A percentile compares a stretch with the other conserved stretches of the same genome.
Evolutionary conservation across 306 rosid genomes (phyloP).

Genomic region (Carpinus viminea): DNA sequence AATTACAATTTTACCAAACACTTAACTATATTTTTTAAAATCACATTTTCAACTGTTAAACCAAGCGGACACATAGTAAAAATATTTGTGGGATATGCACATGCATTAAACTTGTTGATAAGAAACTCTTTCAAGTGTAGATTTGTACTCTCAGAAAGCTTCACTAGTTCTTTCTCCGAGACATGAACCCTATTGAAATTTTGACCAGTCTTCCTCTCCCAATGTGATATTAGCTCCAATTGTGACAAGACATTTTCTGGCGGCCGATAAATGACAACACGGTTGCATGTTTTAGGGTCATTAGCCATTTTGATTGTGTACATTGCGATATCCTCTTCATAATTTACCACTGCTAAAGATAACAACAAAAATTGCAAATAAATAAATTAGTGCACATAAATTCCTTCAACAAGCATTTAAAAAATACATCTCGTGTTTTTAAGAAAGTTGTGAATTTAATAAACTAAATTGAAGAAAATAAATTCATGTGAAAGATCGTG

Average conservation of each 20-base stretch:
- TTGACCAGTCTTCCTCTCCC: constrained; percentile 41
- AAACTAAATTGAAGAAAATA: too few relatives aligned
- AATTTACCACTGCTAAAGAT: constrained; percentile 39
- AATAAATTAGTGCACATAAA: neutral
- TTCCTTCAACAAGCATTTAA: too few relatives aligned
- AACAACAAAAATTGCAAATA: too few relatives aligned
- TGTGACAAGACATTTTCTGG: constrained; percentile 36
- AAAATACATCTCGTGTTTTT: too few relatives aligned
- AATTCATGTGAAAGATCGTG: neutral
- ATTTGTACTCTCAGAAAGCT: too few relatives aligned
- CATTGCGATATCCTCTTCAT: constrained; percentile 46
- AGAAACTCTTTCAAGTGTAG: neutral
- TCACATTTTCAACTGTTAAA: too few relatives aligned
- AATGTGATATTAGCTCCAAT: constrained; percentile 43
- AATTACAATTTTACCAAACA: too few relatives aligned
- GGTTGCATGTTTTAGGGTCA: constrained; percentile 42
- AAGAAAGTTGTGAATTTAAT: too few relatives aligned
- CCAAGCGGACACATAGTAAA: too few relatives aligned
- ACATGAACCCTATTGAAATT: constrained; percentile 17
- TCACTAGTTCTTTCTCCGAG: constrained; percentile 29
- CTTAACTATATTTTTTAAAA: too few relatives aligned
- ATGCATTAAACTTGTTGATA: neutral
- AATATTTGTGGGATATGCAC: too few relatives aligned
- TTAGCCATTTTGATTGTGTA: constrained; percentile 52
- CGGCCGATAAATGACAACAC: constrained; percentile 31